phyloP scores from a whole-genome alignment of 2,329 filamentous ascomycete species.

The Sordariomycetes sp. region DNA sequence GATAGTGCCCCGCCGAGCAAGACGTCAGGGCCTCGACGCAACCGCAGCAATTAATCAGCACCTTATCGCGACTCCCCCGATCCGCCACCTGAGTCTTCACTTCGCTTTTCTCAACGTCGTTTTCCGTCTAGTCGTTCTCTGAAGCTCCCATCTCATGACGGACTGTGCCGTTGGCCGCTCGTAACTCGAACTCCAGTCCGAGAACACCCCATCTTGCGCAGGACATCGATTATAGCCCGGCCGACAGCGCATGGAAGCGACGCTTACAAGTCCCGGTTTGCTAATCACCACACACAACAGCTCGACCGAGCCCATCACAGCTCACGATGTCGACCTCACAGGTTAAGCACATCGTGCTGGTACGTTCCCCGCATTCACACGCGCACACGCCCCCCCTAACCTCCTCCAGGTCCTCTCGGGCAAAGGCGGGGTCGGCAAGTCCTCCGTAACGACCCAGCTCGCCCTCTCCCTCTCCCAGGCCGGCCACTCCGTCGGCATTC shows the following conservation, averaged over 20 bases:
- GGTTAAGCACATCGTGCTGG: slow-evolving; percentile 67
- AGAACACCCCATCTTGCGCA: too few relatives aligned
- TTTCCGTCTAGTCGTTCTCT: neutral
- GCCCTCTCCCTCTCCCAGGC: slow-evolving; percentile 77
- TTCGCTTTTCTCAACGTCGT: neutral
- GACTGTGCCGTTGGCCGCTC: neutral
- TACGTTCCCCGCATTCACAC: slow-evolving; percentile 21
- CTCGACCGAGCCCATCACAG: neutral
- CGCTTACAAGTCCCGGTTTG: neutral
- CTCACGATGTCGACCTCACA: slow-evolving; percentile 21
- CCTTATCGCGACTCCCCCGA: neutral
- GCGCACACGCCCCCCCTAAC: neutral
- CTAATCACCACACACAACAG: neutral
- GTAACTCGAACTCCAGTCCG: neutral
- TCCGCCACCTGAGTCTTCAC: neutral
- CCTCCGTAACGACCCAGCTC: slow-evolving; percentile 91
- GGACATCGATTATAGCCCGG: too few relatives aligned
- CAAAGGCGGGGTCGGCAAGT: slow-evolving; percentile 97
- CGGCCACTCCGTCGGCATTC: slow-evolving; percentile 82
- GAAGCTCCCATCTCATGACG: neutral
- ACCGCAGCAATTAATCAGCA: neutral
- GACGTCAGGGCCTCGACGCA: neutral
- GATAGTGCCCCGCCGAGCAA: neutral
- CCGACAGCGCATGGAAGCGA: neutral
- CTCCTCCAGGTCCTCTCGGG: slow-evolving; percentile 61